phyloP scores from a whole-genome alignment of 768 basidiomycete species.

The Tylopilus vinaceipallidus region DNA sequence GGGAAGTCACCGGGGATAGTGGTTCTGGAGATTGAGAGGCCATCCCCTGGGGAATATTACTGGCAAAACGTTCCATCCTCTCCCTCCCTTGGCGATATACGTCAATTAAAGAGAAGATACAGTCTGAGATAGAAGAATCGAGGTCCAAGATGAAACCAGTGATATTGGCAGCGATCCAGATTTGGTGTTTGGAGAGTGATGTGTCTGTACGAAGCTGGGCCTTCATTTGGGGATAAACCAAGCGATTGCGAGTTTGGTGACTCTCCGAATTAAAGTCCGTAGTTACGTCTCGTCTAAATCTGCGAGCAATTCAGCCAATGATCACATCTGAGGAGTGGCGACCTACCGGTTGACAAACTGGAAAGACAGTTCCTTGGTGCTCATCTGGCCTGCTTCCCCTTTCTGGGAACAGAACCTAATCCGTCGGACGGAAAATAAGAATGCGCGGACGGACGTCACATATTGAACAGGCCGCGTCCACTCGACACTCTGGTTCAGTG shows the following conservation, averaged over 20 bases:
- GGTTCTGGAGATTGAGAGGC: constrained; percentile 5
- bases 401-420: constrained; percentile 70
- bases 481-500: constrained; percentile 56
- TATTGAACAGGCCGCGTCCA: constrained; percentile 42
- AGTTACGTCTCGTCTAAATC: constrained; percentile 74
- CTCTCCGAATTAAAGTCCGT: constrained; percentile 68
- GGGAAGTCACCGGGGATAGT: constrained; percentile 2
- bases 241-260: constrained; percentile 67
- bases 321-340: not conserved
- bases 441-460: constrained; percentile 61
- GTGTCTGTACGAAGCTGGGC: constrained; percentile 64
- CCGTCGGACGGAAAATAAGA: constrained; percentile 79
- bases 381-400: constrained; percentile 76
- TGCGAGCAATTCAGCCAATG: constrained; percentile 30
- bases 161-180: constrained; percentile 67
- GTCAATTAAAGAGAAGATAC: constrained; percentile 77
- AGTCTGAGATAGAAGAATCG: constrained; percentile 76
- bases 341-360: constrained; percentile 80
- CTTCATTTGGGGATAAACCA: constrained; percentile 79
- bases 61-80: constrained; percentile 64
- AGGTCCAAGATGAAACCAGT: constrained; percentile 85
- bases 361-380: constrained; percentile 71
- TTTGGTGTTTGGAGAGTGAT: constrained; percentile 45
- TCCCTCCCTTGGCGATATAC: constrained; percentile 83
- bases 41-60: constrained; percentile 45